Base-by-base conservation (phyloP, 305 asterid genomes). In the Rubia balearica region DNA sequence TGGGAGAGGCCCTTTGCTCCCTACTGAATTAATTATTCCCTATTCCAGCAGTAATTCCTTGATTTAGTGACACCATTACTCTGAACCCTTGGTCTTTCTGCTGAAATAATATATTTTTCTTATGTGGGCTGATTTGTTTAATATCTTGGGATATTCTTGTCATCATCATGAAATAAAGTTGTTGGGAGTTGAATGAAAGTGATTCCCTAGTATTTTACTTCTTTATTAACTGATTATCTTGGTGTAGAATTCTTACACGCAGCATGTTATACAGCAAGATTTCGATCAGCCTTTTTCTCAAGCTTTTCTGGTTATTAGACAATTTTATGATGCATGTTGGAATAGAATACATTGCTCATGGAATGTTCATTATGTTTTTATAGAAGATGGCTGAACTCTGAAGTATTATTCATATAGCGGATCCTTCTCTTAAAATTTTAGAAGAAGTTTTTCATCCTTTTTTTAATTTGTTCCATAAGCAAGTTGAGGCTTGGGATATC, bases 71-170 rank as follows among this genome's bases (percentile, higher is more conserved):
- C n/a, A 51, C 40, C 30, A 53, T 68, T 36, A 12, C 36, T 68
- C 16, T 16, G 4, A 19, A 30, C 10, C 3, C 62, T 49, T 33
- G 61, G 33, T 30, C 46, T 17, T 22, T 12, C 38, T 68, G 51
- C 49, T 68, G 64, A 68, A 38, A n/a, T n/a, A 8, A 56, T 1
- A 12, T 16, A 51, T 33, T 33, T 11, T 27, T 19, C 11, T 14
- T 68, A 9, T 68, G 48, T 53, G 48, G 9, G 30, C 45, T 59
- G 57, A 70, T 42, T 56, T 70, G 12, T 11, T 59, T 70, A 7
- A 41, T 22, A 8, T 59, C 9, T 22, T 22, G 59, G 66, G 19
- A 14, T 59, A 57, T 70, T 56, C 24, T 12, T 9, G 41, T 8
- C 66, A 57, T 22, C 1, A 7, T 42, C 64, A 21, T 14, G 42